Base-by-base conservation (phyloP, 1,284 basidiomycete species). In the Golubevia pallescens region DNA sequence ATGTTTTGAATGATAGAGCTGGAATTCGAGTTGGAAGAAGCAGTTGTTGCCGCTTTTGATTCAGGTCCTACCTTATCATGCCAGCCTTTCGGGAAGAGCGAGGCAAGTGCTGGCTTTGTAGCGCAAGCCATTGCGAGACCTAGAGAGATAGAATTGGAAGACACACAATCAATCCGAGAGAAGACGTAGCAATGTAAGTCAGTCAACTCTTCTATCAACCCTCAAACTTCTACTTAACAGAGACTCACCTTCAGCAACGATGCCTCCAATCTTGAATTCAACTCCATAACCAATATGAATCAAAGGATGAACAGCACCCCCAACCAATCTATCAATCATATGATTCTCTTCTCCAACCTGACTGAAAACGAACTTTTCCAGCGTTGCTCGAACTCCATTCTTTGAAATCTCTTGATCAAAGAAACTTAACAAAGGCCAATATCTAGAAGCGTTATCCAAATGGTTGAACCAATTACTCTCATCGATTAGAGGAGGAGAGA, bases 241-340 rank as follows among this genome's bases (percentile, higher is more conserved):
- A 3, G 63, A 28, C 69, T 32, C 58, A 69, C 73, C 84, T 65
- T 86, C 83, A 0, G 79, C 79, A 1, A 78, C 78, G 7, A 85
- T 14, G 3, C 58, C 74, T 10, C 67, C 62, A 32, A 81, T 16
- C 0, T 66, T 63, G 28, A 83, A 75, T 61, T 86, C 86, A 61
- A 81, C 58, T 5, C 80, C 86, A 57, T 84, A 77, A 0, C 85
- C 84, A 28, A 81, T 70, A 58, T 86, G 81, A 55, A 86, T 86
- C 34, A 83, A 51, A 1, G 75, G 73, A 63, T 86, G 85, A n/a
- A 86, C 56, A 2, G 79, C 85, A 3, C 84, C 84, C 1, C 75
- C 78, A 2, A 84, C 72, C n/a, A 78, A 75, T 2, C 80, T 60
- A 24, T 21, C 57, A 8, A 48, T 48, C 42, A 48, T 13, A 13